Conservation (phyloP, 1,284 basidiomycete genomes). For the Ganoderma leucocontextum region DNA sequence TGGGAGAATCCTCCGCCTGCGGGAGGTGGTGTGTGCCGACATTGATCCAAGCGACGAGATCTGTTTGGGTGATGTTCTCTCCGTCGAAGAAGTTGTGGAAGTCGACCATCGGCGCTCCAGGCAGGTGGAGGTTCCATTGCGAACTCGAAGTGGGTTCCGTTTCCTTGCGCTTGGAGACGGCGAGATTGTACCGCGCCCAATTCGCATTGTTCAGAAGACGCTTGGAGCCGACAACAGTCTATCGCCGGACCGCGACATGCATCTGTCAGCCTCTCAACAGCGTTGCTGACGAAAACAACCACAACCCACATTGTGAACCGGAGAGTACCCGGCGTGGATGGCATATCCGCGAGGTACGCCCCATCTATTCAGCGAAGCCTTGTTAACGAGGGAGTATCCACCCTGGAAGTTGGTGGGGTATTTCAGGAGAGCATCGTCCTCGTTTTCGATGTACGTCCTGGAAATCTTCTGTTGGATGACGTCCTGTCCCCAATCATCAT, state of each 20-base stretch:
- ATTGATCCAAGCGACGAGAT: constrained; percentile 72
- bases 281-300: not conserved
- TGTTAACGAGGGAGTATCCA: constrained; percentile 67
- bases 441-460: constrained; percentile 58
- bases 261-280: not conserved
- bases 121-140: constrained; percentile 71
- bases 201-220: constrained; percentile 66
- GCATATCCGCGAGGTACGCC: constrained; percentile 63
- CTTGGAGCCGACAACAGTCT: constrained; percentile 67
- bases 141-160: constrained; percentile 62
- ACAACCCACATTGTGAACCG: constrained; percentile 55
- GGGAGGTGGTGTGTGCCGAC: constrained; percentile 72
- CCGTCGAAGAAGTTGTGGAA: constrained; percentile 72
- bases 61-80: constrained; percentile 66
- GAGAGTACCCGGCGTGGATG: constrained; percentile 62
- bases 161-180: constrained; percentile 65
- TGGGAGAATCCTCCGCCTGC: constrained; percentile 67
- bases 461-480: constrained; percentile 63
- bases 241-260: not conserved
- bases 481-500: constrained; percentile 67
- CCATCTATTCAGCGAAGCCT: constrained; percentile 63
- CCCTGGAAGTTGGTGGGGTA: constrained; percentile 64
- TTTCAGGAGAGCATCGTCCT: constrained; percentile 63
- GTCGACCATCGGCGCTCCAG: constrained; percentile 63
- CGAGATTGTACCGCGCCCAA: constrained; percentile 71